These are phyloP conservation scores for Cyphellophora attinorum DNA, from an alignment of 2,329 filamentous ascomycete species.

Conservation along the genomic window DNA sequence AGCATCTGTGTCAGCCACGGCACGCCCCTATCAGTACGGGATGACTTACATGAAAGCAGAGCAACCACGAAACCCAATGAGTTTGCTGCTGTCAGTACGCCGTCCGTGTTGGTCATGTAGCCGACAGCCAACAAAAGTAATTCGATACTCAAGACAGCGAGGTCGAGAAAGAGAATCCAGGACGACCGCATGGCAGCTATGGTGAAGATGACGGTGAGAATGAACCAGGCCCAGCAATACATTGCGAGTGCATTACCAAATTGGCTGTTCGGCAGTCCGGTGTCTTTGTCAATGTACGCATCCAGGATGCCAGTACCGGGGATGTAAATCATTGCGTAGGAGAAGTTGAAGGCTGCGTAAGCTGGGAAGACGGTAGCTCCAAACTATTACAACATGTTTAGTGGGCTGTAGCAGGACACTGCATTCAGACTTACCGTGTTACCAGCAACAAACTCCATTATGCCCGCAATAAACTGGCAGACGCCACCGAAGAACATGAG, in stretches of 20 bases:
- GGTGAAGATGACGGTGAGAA: slow-evolving; percentile 21
- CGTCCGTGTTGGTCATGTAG: no score
- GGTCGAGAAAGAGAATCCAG: no score
- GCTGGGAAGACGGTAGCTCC: slow-evolving; percentile 30
- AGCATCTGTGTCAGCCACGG: no score
- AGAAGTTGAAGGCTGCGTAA: slow-evolving; percentile 31
- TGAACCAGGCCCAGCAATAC: slow-evolving; percentile 23
- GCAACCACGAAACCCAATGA: no score
- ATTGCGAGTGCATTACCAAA: slow-evolving; percentile 21
- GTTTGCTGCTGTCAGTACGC: no score
- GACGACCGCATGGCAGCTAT: no score
- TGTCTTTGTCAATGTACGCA: slow-evolving; percentile 27
- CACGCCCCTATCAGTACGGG: no score
- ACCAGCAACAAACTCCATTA: slow-evolving; percentile 20
- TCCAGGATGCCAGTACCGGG: slow-evolving; percentile 27
- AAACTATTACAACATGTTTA: slow-evolving; percentile 13
- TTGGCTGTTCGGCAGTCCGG: slow-evolving; percentile 16
- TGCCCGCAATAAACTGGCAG: slow-evolving; percentile 21
- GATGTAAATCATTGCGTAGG: slow-evolving; percentile 30
- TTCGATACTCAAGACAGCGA: no score
- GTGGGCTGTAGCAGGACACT: neutral
- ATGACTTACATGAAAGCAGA: no score
- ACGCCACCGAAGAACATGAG: slow-evolving; percentile 29
- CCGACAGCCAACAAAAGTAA: no score
- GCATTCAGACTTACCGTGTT: slow-evolving; percentile 13